Percentiles rank a stretch among this genome's conserved stretches.
Evolutionary conservation across 805 yeast species (phyloP).

Genomic region (Pichia californica): DNA sequence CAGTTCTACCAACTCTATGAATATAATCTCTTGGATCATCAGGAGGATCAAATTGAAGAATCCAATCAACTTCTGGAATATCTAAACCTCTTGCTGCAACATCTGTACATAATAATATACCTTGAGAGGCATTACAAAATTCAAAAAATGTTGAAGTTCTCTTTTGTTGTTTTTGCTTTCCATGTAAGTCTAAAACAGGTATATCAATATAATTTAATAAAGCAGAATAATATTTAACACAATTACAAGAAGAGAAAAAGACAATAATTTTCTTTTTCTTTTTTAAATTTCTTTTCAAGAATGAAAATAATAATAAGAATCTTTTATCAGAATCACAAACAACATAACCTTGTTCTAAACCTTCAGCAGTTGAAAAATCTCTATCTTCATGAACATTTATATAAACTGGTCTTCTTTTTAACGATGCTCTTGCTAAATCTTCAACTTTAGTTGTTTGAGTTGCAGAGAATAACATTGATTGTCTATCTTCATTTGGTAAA

Average conservation of each 20-base stretch:
- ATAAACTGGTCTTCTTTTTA: constrained; percentile 88
- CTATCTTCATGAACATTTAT: constrained; percentile 86
- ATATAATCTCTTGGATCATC: constrained; percentile 99
- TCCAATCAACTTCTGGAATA: constrained; percentile 99
- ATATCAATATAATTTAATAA: constrained; percentile 90
- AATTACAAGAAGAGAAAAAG: constrained; percentile 91
- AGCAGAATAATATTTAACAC: constrained; percentile 95
- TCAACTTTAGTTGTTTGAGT: constrained; percentile 98
- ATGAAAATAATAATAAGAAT: constrained; percentile 82
- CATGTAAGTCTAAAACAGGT: constrained; percentile 94
- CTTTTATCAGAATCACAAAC: constrained; percentile 95
- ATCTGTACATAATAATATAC: constrained; percentile 91
- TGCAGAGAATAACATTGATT: constrained; percentile 97
- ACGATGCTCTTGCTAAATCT: constrained; percentile 93
- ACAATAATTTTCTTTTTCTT: constrained; percentile 93
- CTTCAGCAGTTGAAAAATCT: constrained; percentile 88
- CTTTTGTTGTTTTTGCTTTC: constrained; percentile 97
- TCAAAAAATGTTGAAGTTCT: constrained; percentile 97
- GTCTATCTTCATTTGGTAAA: constrained; percentile 88
- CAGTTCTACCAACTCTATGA: constrained; percentile 98
- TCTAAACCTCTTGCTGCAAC: constrained; percentile 99
- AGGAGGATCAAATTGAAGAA: constrained; percentile 97
- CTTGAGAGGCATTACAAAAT: constrained; percentile 94
- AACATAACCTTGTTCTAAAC: constrained; percentile 97
- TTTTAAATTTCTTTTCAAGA: constrained; percentile 85